Conservation (phyloP, 495 filamentous ascomycete genomes). For the Lasiosphaeria miniovina region DNA sequence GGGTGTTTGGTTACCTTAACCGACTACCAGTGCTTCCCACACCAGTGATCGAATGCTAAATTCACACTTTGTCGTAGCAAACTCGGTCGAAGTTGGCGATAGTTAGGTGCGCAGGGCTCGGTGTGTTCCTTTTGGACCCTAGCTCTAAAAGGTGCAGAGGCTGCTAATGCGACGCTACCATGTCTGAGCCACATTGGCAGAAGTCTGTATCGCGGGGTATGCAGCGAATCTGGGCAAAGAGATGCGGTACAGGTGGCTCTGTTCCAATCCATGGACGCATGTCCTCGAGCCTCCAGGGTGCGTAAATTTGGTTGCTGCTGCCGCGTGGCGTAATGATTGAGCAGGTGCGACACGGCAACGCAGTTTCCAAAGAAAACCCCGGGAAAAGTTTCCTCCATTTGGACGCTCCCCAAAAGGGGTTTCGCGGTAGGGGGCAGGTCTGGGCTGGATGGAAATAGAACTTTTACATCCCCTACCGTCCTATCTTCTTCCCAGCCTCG, state of each 20-base stretch:
- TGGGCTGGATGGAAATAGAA: neutral
- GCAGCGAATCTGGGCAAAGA: constrained; percentile 19
- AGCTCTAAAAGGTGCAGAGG: constrained; percentile 6
- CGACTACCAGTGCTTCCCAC: too few relatives aligned
- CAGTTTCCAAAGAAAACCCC: neutral
- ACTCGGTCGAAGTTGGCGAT: constrained; percentile 17
- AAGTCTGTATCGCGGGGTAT: constrained; percentile 27
- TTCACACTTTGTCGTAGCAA: constrained; percentile 10
- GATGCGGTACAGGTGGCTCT: neutral
- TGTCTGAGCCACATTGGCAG: constrained; percentile 21
- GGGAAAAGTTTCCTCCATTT: neutral
- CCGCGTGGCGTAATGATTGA: neutral
- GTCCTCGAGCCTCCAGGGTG: neutral
- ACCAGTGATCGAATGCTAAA: too few relatives aligned
- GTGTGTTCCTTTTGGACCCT: constrained; percentile 2
- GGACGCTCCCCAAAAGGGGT: neutral
- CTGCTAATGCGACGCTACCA: constrained; percentile 15
- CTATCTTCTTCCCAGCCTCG: neutral
- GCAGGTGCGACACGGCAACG: too few relatives aligned
- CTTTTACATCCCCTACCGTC: too few relatives aligned
- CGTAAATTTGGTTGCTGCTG: neutral
- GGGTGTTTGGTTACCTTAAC: too few relatives aligned
- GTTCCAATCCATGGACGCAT: neutral
- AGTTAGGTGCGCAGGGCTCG: neutral
- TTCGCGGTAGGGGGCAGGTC: too few relatives aligned